Evolutionary conservation across 2,329 filamentous ascomycete species (phyloP), one percentile per base, ranked within the genome.

Genomic region (Arthroderma sp.): DNA sequence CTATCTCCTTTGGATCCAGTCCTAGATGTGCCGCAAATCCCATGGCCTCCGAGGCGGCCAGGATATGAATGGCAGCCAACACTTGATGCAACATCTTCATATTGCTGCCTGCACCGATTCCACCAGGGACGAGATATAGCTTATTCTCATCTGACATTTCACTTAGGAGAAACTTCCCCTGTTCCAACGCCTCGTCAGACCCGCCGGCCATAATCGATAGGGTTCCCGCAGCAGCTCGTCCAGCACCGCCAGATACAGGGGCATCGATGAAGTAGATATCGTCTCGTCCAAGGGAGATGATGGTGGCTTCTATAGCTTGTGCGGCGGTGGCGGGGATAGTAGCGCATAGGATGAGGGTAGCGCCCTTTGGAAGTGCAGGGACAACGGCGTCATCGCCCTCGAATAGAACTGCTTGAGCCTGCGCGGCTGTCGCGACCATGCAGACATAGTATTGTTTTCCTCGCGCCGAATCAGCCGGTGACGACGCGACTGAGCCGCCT

Each of bases 191-290:
- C 2, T 67, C 69, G 1, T 74, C 69, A 0, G 73, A 66, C 0
- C 72, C 80, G 1, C 78, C 77, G 0, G 80, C 80, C 75, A 88
- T 85, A 57, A 88, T 86, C 5, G 80, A 83, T 36, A 87, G 65
- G 0, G 82, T 84, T 3, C 83, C 83, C 40, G 82, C 74, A 0
- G 79, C 80, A 1, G 82, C 82, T 31, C 82, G 72, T 6, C 73
- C 69, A 0, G 79, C 75, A 1, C 83, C 83, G 0, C 83, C 83
- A 0, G 80, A 85, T 0, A 87, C 83, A 0, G 83, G 83, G 22
- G 75, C 73, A 60, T 86, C 83, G 42, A 88, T 72, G 42, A 86
- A 72, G 41, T 70, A 66, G 29, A 87, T 71, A 56, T 87, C 83
- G 2, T 62, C 58, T 5, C 82, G 69, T 7, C 74, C 75, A 30